phyloP scores from a whole-genome alignment of 805 yeast species.

The Brettanomyces nanus region DNA sequence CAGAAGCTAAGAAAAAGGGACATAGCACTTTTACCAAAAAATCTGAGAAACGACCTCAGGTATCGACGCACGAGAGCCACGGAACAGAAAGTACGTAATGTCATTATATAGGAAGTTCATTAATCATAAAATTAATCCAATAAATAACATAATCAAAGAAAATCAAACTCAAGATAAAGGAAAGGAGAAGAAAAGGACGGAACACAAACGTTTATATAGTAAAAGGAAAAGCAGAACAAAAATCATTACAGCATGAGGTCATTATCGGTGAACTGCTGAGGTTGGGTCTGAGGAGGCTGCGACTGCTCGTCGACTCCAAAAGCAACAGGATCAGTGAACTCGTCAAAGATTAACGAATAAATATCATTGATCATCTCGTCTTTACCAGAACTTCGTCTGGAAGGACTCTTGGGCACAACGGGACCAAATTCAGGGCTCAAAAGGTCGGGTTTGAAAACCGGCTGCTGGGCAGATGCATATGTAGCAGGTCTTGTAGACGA shows the following conservation, averaged over 20 bases:
- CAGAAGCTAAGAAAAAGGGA: too few relatives aligned
- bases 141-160: too few relatives aligned
- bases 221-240: not conserved
- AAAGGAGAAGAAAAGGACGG: too few relatives aligned
- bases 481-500: constrained; percentile 4
- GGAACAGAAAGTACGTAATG: too few relatives aligned
- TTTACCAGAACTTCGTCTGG: not conserved
- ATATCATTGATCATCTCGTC: constrained; percentile 25
- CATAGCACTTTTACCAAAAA: too few relatives aligned
- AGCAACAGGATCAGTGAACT: constrained; percentile 30
- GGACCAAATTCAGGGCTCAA: constrained; percentile 3
- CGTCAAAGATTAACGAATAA: constrained; percentile 38
- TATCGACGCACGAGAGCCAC: not conserved
- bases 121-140: too few relatives aligned
- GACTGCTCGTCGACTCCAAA: constrained; percentile 14
- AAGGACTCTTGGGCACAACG: not conserved
- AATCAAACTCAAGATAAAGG: too few relatives aligned
- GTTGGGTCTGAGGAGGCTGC: not conserved
- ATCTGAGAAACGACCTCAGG: not conserved
- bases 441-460: constrained; percentile 1
- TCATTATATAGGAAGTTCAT: too few relatives aligned
- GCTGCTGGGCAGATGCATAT: not conserved
- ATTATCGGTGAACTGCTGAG: not conserved
- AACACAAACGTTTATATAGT: too few relatives aligned
- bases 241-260: not conserved